A percentile compares a stretch with the other conserved stretches of the same genome.
These are phyloP conservation scores for Setaria viridis DNA, from an alignment of 202 grass and related monocot genomes.

Conservation along the genomic window DNA sequence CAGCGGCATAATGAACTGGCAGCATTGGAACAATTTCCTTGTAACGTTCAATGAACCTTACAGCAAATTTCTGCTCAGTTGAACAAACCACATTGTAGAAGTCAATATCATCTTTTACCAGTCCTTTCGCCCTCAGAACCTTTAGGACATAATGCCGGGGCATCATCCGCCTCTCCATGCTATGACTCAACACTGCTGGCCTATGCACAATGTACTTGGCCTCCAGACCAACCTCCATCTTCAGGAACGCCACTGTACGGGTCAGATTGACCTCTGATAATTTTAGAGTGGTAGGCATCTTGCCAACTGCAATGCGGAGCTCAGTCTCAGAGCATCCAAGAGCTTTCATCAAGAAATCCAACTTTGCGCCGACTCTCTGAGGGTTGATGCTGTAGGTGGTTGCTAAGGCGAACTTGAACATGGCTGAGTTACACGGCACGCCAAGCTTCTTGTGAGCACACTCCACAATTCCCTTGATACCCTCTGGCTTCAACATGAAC, in stretches of 20 bases:
- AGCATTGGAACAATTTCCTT: neutral
- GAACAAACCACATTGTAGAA: neutral
- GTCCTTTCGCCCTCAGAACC: slow-evolving; percentile 42
- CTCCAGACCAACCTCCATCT: slow-evolving; percentile 32
- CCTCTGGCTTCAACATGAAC: neutral
- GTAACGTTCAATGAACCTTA: slow-evolving; percentile 19
- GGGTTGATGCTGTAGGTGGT: neutral
- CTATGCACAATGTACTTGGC: neutral
- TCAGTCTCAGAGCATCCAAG: slow-evolving; percentile 42
- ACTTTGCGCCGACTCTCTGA: neutral
- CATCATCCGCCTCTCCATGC: slow-evolving; percentile 29
- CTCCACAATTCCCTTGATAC: neutral
- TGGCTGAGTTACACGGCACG: neutral
- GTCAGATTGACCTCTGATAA: neutral
- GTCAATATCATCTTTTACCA: slow-evolving; percentile 13
- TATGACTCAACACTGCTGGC: neutral
- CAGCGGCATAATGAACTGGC: neutral
- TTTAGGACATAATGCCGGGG: slow-evolving; percentile 39
- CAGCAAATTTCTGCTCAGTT: neutral
- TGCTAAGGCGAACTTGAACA: slow-evolving; percentile 21
- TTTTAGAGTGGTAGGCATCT: neutral
- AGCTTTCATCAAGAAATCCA: slow-evolving; percentile 26
- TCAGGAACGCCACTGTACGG: slow-evolving; percentile 7
- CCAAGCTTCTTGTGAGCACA: slow-evolving; percentile 36
- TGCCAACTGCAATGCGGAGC: neutral